Conservation (phyloP, 176 grass and related monocot genomes). For the Musa troglodytarum region DNA sequence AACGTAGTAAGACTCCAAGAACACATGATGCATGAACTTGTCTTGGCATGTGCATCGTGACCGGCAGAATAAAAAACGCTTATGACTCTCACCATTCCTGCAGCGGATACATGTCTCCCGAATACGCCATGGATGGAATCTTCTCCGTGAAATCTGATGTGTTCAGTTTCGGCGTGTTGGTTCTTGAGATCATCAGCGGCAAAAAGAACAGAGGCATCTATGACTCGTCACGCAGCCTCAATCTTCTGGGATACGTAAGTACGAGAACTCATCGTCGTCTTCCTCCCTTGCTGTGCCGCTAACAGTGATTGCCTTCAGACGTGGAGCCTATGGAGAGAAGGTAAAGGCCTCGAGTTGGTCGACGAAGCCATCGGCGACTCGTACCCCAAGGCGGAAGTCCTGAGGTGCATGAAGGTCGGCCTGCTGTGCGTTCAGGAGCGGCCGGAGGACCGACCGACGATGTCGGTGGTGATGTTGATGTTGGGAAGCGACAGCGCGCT, state of each 20-base stretch:
- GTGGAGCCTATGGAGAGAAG: constrained; percentile 29
- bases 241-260: constrained; percentile 57
- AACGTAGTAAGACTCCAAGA: no score
- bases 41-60: no score
- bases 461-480: constrained; percentile 45
- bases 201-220: no score
- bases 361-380: constrained; percentile 23
- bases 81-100: no score
- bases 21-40: no score
- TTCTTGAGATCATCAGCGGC: constrained; percentile 30
- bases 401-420: constrained; percentile 35
- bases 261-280: not conserved
- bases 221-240: constrained; percentile 27
- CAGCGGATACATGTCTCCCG: no score
- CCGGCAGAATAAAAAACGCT: no score
- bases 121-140: no score
- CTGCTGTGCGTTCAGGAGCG: constrained; percentile 59
- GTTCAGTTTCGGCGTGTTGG: constrained; percentile 56
- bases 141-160: constrained; percentile 2
- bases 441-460: constrained; percentile 46
- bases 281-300: no score
- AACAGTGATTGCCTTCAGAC: constrained; percentile 13
- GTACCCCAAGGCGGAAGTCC: not conserved
- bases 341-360: constrained; percentile 15
- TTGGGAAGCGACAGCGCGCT: constrained; percentile 28